Evolutionary conservation across 2,329 filamentous ascomycete species (phyloP), one percentile per base, ranked within the genome.

Genomic region (Ploettnerulaceae sp.): DNA sequence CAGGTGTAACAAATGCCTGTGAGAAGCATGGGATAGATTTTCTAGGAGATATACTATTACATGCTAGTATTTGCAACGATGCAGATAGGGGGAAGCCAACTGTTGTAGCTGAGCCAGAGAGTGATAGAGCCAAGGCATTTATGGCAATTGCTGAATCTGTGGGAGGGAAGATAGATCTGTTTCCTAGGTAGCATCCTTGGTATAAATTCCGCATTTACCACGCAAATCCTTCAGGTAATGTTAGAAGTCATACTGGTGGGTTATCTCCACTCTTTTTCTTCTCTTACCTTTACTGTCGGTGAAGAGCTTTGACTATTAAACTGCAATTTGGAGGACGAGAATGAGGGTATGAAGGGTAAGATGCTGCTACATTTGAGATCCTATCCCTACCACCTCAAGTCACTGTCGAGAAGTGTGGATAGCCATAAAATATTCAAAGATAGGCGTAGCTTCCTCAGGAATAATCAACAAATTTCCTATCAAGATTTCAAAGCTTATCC

Each of bases 61-160:
- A 97, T 65, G 81, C 86, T 3, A 80, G 74, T 40, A 94, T 97
- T 17, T 94, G 89, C 49, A 84, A 88, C 46, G 88, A 96, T 66
- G 89, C 87, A 1, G 89, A 95, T 66, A 72, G 77, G 15, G 93
- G 93, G 1, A 89, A 85, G 65, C 93, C 93, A 3, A 96, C 90
- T 1, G 86, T 97, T 0, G 89, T 95, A 2, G 79, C 88, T 1
- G 88, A 95, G 65, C 89, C 91, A 6, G 74, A 81, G 1, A 89
- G 88, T 57, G 74, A 78, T 24, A 79, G 87, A 56, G 84, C 86
- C 0, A 69, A 73, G 43, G 80, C 82, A 1, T 98, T 96, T 63
- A 67, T 83, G 47, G 70, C 73, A 14, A 82, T 95, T 62, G 87
- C 87, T 1, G 70, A 75, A 45, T 65, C 68, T 20, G 69, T 84